Conservation (phyloP, 1,139 yeast genomes). For the Pichia cactophila region DNA sequence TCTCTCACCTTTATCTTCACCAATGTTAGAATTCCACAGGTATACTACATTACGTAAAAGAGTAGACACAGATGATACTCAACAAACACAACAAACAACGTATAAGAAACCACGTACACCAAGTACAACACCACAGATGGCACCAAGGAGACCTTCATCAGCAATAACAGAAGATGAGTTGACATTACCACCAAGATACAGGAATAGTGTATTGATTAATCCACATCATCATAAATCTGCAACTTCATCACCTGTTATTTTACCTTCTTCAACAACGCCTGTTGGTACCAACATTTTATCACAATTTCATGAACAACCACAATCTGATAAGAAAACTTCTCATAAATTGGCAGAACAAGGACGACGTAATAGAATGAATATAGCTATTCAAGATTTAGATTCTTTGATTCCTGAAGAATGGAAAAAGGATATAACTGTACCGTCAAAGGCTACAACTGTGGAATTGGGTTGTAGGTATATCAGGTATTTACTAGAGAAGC, state of each 20-base stretch:
- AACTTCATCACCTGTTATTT: conserved; percentile 29
- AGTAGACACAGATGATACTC: conserved; percentile 13
- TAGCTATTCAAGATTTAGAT: conserved; percentile 72
- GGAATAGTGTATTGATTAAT: conserved; percentile 27
- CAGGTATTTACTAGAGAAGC: conserved; percentile 40
- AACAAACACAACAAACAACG: not conserved
- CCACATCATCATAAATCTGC: conserved; percentile 34
- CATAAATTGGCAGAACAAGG: conserved; percentile 97
- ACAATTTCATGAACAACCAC: not conserved
- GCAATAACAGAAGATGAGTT: conserved; percentile 16
- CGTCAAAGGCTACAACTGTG: conserved; percentile 89
- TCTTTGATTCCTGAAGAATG: conserved; percentile 56
- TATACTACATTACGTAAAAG: conserved; percentile 19
- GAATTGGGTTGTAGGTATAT: conserved; percentile 78
- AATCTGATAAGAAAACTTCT: conserved; percentile 53
- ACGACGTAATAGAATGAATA: conserved; percentile 83
- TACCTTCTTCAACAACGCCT: conserved; percentile 21
- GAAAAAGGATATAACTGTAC: conserved; percentile 53
- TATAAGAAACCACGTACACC: conserved; percentile 30
- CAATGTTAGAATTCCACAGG: conserved; percentile 48
- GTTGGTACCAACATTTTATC: conserved; percentile 7
- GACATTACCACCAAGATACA: not conserved
- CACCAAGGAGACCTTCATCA: conserved; percentile 20
- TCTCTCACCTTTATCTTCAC: conserved; percentile 53
- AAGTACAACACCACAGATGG: conserved; percentile 31